phyloP scores from a whole-genome alignment of 2,329 filamentous ascomycete genomes.

The Ascochyta fabae region DNA sequence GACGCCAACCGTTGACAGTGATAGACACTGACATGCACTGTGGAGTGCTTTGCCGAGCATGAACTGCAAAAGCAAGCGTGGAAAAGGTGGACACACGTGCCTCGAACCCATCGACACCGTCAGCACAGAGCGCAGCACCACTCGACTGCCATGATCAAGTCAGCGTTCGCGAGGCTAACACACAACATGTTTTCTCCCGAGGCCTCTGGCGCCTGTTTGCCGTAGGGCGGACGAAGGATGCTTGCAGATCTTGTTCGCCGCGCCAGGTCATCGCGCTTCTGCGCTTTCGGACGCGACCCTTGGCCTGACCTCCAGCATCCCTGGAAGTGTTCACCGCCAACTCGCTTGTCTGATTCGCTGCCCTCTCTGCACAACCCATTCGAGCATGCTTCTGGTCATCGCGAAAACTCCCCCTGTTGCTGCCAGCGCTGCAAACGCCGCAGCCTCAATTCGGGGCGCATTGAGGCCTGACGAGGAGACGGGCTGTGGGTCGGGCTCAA shows the following conservation, averaged over 20 bases:
- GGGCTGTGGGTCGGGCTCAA: conserved; percentile 38
- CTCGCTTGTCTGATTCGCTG: conserved; percentile 43
- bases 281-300: conserved; percentile 38
- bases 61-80: conserved; percentile 21
- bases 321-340: conserved; percentile 49
- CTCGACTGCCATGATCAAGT: conserved; percentile 46
- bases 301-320: conserved; percentile 41
- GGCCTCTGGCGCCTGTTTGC: conserved; percentile 43
- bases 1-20: conserved; percentile 20
- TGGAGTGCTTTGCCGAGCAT: conserved; percentile 25
- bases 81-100: conserved; percentile 3
- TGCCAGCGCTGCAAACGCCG: conserved; percentile 31
- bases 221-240: conserved; percentile 42
- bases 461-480: conserved; percentile 37
- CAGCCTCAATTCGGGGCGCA: conserved; percentile 38
- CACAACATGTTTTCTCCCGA: conserved; percentile 39
- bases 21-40: conserved; percentile 22
- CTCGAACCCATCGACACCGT: conserved; percentile 27
- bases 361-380: conserved; percentile 30
- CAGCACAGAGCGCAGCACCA: conserved; percentile 46
- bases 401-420: conserved; percentile 29
- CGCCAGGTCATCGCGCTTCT: conserved; percentile 50
- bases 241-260: conserved; percentile 50
- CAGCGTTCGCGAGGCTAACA: conserved; percentile 44
- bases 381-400: conserved; percentile 28